These are phyloP conservation scores for Ophiosphaerella narmari DNA, from an alignment of 2,329 filamentous ascomycete genomes.

Conservation along the genomic window DNA sequence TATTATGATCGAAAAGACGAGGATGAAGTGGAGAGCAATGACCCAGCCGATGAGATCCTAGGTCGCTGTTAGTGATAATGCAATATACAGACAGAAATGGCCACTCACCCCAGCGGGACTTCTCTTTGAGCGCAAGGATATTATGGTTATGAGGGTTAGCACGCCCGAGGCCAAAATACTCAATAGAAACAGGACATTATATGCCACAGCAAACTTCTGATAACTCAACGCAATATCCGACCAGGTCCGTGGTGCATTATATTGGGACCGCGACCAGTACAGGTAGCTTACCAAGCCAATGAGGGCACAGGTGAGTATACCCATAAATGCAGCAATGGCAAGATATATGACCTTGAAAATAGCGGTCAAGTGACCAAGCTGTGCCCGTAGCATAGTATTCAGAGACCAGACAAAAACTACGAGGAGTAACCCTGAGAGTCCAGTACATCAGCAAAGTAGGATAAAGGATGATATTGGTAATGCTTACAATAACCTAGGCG, in stretches of 20 bases:
- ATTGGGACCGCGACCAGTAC: slow-evolving; percentile 4
- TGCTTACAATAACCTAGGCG: slow-evolving; percentile 9
- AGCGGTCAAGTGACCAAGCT: slow-evolving; percentile 12
- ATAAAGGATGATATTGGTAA: not conserved
- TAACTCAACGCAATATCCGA: not conserved
- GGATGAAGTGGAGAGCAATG: slow-evolving; percentile 17
- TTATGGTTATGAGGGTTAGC: slow-evolving; percentile 16
- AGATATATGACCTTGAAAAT: slow-evolving; percentile 17
- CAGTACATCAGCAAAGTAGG: too few relatives aligned
- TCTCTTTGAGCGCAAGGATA: slow-evolving; percentile 18
- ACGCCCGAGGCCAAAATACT: slow-evolving; percentile 18
- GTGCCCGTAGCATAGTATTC: slow-evolving; percentile 30
- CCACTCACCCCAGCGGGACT: slow-evolving; percentile 24
- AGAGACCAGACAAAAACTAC: slow-evolving; percentile 28
- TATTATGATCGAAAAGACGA: slow-evolving; percentile 25
- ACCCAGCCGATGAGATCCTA: slow-evolving; percentile 26
- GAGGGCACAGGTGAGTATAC: slow-evolving; percentile 14
- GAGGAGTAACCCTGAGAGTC: slow-evolving; percentile 18
- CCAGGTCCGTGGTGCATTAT: not conserved
- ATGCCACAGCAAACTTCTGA: slow-evolving; percentile 12
- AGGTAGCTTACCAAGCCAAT: slow-evolving; percentile 22
- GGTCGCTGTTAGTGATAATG: not conserved
- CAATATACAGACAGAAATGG: not conserved
- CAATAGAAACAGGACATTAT: slow-evolving; percentile 22
- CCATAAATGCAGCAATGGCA: slow-evolving; percentile 24